Evolutionary conservation across 371 early-diverging fungal genomes (phyloP).

Genomic region (Mycotypha africana): DNA sequence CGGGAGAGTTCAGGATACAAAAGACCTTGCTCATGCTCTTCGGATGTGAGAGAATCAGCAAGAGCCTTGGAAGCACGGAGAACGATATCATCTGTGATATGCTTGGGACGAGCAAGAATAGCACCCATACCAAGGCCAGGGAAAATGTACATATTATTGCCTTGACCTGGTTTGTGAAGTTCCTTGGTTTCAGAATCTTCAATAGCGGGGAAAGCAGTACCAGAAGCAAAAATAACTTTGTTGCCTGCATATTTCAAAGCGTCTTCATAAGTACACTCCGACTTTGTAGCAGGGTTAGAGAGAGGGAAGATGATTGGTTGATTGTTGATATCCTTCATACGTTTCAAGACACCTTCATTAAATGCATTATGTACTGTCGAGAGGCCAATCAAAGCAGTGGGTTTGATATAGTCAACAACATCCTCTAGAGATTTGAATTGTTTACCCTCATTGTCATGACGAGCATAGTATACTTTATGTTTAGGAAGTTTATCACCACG

Average conservation of each 20-base stretch:
- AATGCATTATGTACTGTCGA: constrained; percentile 76
- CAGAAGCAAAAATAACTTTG: constrained; percentile 92
- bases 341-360: constrained; percentile 47
- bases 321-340: constrained; percentile 68
- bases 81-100: constrained; percentile 74
- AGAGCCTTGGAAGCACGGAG: constrained; percentile 74
- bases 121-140: constrained; percentile 88
- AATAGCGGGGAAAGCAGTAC: constrained; percentile 87
- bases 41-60: constrained; percentile 60
- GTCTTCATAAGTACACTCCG: constrained; percentile 89
- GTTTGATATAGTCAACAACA: constrained; percentile 63
- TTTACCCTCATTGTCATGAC: constrained; percentile 67
- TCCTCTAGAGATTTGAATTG: constrained; percentile 68
- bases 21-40: constrained; percentile 59
- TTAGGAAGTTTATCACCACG: constrained; percentile 82
- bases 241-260: constrained; percentile 81
- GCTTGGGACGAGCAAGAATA: constrained; percentile 55
- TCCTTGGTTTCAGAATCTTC: constrained; percentile 55
- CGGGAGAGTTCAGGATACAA: constrained; percentile 79
- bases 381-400: constrained; percentile 69
- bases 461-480: constrained; percentile 80
- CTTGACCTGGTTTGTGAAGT: constrained; percentile 73
- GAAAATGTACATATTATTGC: constrained; percentile 90
- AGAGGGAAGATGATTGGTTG: constrained; percentile 91
- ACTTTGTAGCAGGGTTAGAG: constrained; percentile 83